Evolutionary conservation across 2,329 filamentous ascomycete species (phyloP), one percentile per base, ranked within the genome.

Genomic region (Drechslerella coelobrocha): DNA sequence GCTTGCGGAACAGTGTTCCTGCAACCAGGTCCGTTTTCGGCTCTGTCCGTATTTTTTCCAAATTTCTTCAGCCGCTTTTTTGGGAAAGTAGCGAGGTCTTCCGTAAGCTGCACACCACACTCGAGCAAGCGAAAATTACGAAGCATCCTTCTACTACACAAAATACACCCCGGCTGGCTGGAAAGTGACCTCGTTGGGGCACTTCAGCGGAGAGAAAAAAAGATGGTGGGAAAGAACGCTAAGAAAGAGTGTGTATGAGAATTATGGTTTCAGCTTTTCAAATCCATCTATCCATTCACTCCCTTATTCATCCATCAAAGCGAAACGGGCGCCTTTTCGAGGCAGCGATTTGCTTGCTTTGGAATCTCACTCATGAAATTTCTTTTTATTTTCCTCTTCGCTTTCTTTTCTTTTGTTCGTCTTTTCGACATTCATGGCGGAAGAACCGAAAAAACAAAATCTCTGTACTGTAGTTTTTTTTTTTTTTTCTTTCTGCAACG

Each of bases 1-100:
- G 66, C 66, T 71, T 62, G 59, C 59, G 61, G 59, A 71, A 55
- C 53, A 59, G 54, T 54, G 65, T 69, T 69, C 43, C 56, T 71
- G 66, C 66, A 71, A 69, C 66, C 59, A 71, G 66, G 66, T 71
- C 66, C 47, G 48, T 26, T 63, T 63, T 71, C 43, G 53, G 59
- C 53, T 19, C 26, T 57, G 45, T 52, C 43, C 29, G 51, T 27
- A 50, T 45, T 60, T 41, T 53, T 63, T 43, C 41, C 23, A 62
- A 69, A 53, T 27, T 54, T 53, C 21, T 54, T 60, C 66, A 71
- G 66, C 66, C 66, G 66, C 66, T 31, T 31, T 34, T 53, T 21
- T 57, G 53, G 43, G 47, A 50, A 53, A 59, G n/a, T 24, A 29
- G 50, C 12, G 12, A 61, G 47, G 45, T 56, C 53, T 53, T 62